A percentile compares a stretch with the other conserved stretches of the same genome.
These are phyloP conservation scores for Boletus patriciae DNA, from an alignment of 768 basidiomycete genomes.

Conservation along the genomic window DNA sequence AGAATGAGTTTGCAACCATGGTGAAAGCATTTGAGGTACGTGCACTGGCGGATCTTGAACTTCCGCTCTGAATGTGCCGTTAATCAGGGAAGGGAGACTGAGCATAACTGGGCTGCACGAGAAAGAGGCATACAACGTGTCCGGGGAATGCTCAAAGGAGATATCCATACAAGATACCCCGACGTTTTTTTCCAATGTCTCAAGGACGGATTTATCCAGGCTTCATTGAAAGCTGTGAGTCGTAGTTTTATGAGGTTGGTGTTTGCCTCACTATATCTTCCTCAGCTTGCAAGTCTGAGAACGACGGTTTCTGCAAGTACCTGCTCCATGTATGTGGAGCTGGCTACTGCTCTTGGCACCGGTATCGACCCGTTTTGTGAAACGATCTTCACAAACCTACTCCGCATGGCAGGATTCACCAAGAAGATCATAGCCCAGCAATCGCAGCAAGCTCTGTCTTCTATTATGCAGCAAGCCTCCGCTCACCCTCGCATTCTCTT, in stretches of 20 bases:
- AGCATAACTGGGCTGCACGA: constrained; percentile 90
- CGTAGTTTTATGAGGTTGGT: neutral
- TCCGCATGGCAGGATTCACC: constrained; percentile 86
- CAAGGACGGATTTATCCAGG: constrained; percentile 77
- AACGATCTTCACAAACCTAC: constrained; percentile 65
- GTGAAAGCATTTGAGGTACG: constrained; percentile 75
- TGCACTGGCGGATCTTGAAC: neutral
- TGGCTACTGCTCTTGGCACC: constrained; percentile 63
- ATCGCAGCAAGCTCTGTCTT: constrained; percentile 69
- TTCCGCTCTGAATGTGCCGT: neutral
- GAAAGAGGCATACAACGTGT: constrained; percentile 77
- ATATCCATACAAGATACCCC: constrained; percentile 68
- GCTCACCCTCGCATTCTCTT: constrained; percentile 68
- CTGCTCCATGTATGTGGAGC: constrained; percentile 72
- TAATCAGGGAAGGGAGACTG: constrained; percentile 89
- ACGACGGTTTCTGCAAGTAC: constrained; percentile 87
- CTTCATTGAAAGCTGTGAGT: constrained; percentile 81
- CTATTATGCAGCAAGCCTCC: constrained; percentile 69
- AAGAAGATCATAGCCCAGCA: constrained; percentile 90
- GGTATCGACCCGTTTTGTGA: constrained; percentile 82
- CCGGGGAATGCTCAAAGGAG: constrained; percentile 88
- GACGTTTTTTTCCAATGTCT: constrained; percentile 75
- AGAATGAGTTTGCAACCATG: constrained; percentile 82
- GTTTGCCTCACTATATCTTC: neutral
- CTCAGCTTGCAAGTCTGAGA: constrained; percentile 80